Evolutionary conservation across 73 alveolate species (phyloP), one percentile per base, ranked within the genome.

Genomic region (Tetrahymena thermophila): DNA sequence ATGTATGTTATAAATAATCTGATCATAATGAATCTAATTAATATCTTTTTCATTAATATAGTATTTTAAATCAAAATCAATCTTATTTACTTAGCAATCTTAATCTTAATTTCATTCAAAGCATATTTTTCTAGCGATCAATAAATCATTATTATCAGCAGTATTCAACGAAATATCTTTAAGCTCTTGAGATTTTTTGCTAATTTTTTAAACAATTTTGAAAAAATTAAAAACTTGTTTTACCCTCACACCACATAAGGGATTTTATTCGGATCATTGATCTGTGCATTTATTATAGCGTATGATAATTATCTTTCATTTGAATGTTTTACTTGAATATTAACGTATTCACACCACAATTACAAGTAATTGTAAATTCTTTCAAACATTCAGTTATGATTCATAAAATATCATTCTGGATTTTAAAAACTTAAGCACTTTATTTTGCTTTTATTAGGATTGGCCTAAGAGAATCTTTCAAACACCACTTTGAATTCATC

Each of bases 181-280:
- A 23, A 56, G 11, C 34, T 56, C 34, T 71, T 28, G 35, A 28
- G 89, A 28, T 19, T 28, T 1, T 31, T 71, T 19, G 37, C 40
- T 71, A 28, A 19, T 71, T 71, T 71, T 23, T 71, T 71, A 71
- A 71, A 71, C 37, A 71, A 71, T 71, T 71, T 71, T 71, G 89
- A 71, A 71, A 71, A 31, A 71, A 28, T 71, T 71, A 28, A 71
- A 71, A 71, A 71, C 35, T 31, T 71, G 17, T n/a, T 23, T 3
- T 71, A 31, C 89, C 89, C 89, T 71, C 89, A 71, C 89, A 71
- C 89, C 89, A 71, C 89, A 71, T 71, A 71, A 71, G 89, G 89
- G 89, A 28, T 31, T 71, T 71, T 25, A 71, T 19, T 71, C 31
- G 89, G 89, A 71, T 71, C 89, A 50, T 19, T 10, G 89, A 71